A percentile compares a stretch with the other conserved stretches of the same genome.
These are phyloP conservation scores for Stephanocyclus meneghinianus DNA, from an alignment of 352 stramenopile species.

Conservation along the genomic window DNA sequence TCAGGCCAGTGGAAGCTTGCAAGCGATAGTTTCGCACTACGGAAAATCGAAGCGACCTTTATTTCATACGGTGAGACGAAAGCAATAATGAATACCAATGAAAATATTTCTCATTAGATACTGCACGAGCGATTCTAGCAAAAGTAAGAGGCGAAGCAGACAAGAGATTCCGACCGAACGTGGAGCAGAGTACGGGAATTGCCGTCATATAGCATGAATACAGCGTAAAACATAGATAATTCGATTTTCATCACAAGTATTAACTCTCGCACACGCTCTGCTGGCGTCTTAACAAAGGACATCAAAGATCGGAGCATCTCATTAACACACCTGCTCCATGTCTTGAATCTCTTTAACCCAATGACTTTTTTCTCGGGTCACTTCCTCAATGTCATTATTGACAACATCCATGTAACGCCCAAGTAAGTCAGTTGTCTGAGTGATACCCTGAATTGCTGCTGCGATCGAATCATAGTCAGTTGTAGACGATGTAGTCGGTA, in stretches of 20 bases:
- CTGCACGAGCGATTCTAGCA: too few species aligned
- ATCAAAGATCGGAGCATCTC: too few species aligned
- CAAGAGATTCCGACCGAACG: too few species aligned
- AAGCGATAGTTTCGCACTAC: background rate
- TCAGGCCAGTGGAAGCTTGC: background rate
- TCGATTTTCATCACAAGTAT: too few species aligned
- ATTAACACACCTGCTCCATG: background rate
- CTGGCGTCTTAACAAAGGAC: too few species aligned
- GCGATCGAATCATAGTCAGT: conserved; percentile 69
- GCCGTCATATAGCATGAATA: too few species aligned
- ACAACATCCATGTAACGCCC: conserved; percentile 91
- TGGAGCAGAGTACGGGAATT: too few species aligned
- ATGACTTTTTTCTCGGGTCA: conserved; percentile 90
- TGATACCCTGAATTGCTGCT: conserved; percentile 88
- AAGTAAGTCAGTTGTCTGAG: conserved; percentile 88
- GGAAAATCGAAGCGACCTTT: background rate
- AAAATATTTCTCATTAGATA: too few species aligned
- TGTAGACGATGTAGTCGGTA: conserved; percentile 28
- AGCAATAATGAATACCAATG: too few species aligned
- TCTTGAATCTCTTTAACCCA: conserved; percentile 69
- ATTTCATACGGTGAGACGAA: background rate
- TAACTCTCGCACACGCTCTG: too few species aligned
- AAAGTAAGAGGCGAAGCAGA: too few species aligned
- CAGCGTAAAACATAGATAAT: too few species aligned
- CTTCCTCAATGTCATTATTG: conserved; percentile 90